Evolutionary conservation across 169 alveolate species (phyloP), one percentile per base, ranked within the genome.

Genomic region (Babesia gibsoni): DNA sequence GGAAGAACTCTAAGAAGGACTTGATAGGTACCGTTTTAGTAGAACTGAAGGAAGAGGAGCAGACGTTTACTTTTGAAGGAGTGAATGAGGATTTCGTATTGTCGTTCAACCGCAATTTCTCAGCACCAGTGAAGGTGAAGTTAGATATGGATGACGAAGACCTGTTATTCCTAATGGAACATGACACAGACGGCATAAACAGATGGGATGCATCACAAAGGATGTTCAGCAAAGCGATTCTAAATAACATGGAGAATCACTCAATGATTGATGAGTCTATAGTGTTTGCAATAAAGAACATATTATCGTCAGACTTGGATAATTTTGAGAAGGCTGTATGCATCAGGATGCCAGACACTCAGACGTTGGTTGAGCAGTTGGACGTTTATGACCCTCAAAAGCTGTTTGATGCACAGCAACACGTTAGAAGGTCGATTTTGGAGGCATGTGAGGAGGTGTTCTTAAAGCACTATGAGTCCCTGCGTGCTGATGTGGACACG

Each of bases 71-170:
- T 23, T 29, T 91, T 27, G 72, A 57, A n/a, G 87, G 78, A 42
- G 83, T 91, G 0, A n/a, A 52, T 39, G 94, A 88, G 61, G 91
- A 85, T 65, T 93, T 95, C 37, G 90, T 93, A 23, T 85, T 92
- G 10, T 94, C 97, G 9, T 65, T 92, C 18, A 86, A 91, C 68
- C 89, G 98, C 37, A 95, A 88, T 16, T 94, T 94, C 63, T 91
- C 96, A 1, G 98, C 98, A 6, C 98, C 98, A 4, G 95, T 93
- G 22, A 84, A 88, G 59, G 88, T 94, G 52, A 88, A 84, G 61
- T 89, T 72, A 46, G 84, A 83, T 33, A 92, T 90, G 74, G 79
- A 90, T 1, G 94, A 81, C 32, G 93, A 84, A 30, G 96, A 93
- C 52, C 86, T 91, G 16, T 87, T 94, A 25, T 78, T 91, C 53